Conservation (phyloP, 148 eudicot species). For the Amaranthus cruentus region DNA sequence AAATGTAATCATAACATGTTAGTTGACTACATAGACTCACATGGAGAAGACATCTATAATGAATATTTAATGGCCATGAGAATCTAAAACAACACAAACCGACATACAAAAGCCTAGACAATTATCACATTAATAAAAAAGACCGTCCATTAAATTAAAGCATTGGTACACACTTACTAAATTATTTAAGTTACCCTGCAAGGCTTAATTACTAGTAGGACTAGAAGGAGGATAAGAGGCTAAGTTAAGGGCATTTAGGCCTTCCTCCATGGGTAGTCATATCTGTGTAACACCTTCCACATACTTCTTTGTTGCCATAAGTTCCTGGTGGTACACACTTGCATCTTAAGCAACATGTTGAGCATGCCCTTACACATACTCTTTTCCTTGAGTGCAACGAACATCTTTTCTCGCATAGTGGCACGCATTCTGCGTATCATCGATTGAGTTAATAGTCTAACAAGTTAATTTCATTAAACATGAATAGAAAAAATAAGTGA, state of each 20-base stretch:
- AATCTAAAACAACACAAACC: background rate
- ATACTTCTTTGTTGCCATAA: constrained; percentile 52
- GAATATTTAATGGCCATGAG: background rate
- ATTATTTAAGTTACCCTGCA: no score
- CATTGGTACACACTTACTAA: no score
- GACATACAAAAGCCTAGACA: background rate
- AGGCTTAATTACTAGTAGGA: no score
- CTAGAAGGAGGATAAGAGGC: background rate
- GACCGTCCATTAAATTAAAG: no score
- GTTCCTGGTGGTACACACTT: constrained; percentile 82
- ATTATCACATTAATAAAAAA: no score
- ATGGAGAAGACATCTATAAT: no score
- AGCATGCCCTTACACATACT: constrained; percentile 54
- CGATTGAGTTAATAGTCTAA: no score
- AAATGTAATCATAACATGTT: no score
- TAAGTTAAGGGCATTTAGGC: constrained; percentile 53
- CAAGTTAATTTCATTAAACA: no score
- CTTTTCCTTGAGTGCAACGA: constrained; percentile 41
- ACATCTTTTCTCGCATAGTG: constrained; percentile 53
- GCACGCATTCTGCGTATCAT: constrained; percentile 37
- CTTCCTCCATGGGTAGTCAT: constrained; percentile 63
- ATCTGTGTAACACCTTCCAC: constrained; percentile 63
- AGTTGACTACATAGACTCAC: no score
- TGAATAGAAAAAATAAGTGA: no score
- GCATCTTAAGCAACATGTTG: constrained; percentile 65